These are phyloP conservation scores for Bonia amplexicaulis DNA, from an alignment of 176 grass and related monocot species.

Conservation along the genomic window DNA sequence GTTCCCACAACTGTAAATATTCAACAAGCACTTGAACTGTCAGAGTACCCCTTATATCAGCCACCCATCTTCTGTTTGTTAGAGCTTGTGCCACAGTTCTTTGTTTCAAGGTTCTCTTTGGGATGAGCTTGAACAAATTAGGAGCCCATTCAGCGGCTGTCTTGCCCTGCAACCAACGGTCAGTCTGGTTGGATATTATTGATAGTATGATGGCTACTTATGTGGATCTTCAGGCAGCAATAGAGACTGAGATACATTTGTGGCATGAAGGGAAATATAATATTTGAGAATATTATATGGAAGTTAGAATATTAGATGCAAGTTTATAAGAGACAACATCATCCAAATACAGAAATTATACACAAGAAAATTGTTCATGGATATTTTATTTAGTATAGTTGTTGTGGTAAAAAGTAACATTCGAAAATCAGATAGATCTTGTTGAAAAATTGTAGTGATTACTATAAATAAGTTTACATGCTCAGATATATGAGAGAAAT, in stretches of 20 bases:
- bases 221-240: conserved; percentile 6
- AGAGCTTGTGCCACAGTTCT: no score
- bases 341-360: background rate
- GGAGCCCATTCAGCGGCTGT: no score
- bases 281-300: background rate
- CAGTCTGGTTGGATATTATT: background rate
- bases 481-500: background rate
- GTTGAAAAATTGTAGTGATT: background rate
- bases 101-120: no score
- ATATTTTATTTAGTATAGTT: background rate
- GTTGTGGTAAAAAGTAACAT: conserved; percentile 1
- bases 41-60: no score
- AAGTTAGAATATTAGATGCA: background rate
- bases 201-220: background rate
- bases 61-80: no score
- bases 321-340: conserved; percentile 3
- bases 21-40: no score
- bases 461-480: background rate
- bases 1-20: no score
- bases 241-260: conserved; percentile 10
- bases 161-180: no score
- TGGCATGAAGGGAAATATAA: conserved; percentile 20
- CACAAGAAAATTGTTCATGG: background rate
- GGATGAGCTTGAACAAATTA: no score
- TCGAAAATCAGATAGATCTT: background rate